Conservation (phyloP, 352 stramenopile species). For the Globisporangium splendens region DNA sequence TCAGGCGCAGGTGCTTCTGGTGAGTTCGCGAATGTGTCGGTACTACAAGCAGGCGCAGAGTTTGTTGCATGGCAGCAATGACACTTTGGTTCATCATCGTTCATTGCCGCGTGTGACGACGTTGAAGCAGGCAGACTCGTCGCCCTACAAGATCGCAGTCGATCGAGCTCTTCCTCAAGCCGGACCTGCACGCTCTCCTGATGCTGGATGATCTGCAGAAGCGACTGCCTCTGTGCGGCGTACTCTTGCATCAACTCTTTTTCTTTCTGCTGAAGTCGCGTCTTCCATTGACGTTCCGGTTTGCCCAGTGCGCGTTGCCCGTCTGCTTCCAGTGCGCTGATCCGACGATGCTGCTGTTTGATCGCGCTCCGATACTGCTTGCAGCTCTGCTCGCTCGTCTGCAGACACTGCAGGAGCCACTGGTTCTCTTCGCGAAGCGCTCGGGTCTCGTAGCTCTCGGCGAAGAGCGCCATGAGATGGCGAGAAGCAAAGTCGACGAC, state of each 20-base stretch:
- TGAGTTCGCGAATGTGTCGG: no score
- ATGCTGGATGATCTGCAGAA: conserved; percentile 45
- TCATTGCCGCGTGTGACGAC: no score
- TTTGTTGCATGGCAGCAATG: no score
- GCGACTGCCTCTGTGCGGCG: conserved; percentile 34
- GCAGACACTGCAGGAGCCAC: conserved; percentile 31
- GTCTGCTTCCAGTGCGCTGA: conserved; percentile 20
- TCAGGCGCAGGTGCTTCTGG: no score
- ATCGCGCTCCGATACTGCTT: conserved; percentile 14
- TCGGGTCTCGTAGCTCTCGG: conserved; percentile 6
- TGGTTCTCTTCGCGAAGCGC: conserved; percentile 35
- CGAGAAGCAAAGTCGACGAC: not conserved
- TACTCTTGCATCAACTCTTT: conserved; percentile 38
- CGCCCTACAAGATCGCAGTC: not conserved
- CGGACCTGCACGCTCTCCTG: conserved; percentile 26
- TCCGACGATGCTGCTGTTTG: conserved; percentile 12
- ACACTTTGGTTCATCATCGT: conserved; percentile 2
- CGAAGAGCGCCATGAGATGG: conserved; percentile 10
- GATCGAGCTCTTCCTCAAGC: conserved; percentile 20
- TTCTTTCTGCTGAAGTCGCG: conserved; percentile 18
- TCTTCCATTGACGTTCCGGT: conserved; percentile 6
- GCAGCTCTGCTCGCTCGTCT: conserved; percentile 16
- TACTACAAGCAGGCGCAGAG: no score
- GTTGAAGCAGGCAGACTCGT: no score
- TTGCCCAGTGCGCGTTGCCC: conserved; percentile 3